phyloP scores from a whole-genome alignment of 129 eudicot species.

The Artemisia tridentata region DNA sequence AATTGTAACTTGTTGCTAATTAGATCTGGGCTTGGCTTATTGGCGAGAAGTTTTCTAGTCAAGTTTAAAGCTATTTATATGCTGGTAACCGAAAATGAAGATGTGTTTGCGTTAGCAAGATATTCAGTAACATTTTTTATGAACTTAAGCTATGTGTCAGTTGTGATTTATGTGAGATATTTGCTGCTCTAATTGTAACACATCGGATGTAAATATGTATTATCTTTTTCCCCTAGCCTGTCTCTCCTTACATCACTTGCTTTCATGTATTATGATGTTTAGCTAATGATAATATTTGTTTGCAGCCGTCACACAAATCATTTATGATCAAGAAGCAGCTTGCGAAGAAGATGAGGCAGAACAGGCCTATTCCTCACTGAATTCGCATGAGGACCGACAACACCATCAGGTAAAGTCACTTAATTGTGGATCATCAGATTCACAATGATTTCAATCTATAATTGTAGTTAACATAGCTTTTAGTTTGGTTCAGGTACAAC shows the following conservation, averaged over 20 bases:
- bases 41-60: background rate
- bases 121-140: background rate
- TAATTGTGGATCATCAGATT: background rate
- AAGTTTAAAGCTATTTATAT: background rate
- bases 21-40: background rate
- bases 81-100: background rate
- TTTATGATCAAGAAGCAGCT: slow-evolving; percentile 88
- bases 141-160: no score
- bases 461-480: background rate
- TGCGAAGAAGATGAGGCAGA: slow-evolving; percentile 93
- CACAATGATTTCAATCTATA: background rate
- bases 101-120: background rate
- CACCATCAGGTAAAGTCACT: slow-evolving; percentile 57
- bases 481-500: slow-evolving; percentile 51
- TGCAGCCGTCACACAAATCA: slow-evolving; percentile 89
- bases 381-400: slow-evolving; percentile 90
- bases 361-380: slow-evolving; percentile 91
- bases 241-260: background rate
- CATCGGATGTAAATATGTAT: background rate
- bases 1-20: background rate
- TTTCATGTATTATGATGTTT: background rate
- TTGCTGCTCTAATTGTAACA: no score
- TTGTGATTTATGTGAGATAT: no score
- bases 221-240: background rate
- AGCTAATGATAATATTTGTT: background rate